phyloP scores from a whole-genome alignment of 768 basidiomycete genomes.

The Pholiota microspora region DNA sequence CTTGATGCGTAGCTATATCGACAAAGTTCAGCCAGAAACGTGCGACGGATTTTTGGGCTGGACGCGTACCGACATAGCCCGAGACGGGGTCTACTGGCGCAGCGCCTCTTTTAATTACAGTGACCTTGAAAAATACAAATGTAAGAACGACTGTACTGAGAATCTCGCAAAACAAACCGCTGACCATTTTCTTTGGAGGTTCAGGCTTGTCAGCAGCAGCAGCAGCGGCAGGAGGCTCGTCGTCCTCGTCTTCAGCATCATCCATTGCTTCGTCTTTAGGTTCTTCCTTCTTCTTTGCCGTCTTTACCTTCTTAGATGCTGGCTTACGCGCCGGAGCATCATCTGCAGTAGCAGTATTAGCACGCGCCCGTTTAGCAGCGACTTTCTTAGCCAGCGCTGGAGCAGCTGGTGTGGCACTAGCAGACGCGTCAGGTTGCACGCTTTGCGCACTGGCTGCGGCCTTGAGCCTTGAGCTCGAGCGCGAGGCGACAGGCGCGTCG shows the following conservation, averaged over 20 bases:
- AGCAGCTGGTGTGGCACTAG: background rate
- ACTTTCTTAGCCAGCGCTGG: background rate
- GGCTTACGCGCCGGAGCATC: conserved; percentile 5
- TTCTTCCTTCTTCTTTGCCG: background rate
- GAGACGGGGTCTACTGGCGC: conserved; percentile 9
- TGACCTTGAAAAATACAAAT: conserved; percentile 1
- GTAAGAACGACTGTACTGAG: too few relatives aligned
- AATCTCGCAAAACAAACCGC: background rate
- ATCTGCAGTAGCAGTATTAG: background rate
- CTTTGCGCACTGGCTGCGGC: conserved; percentile 2
- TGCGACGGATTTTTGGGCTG: too few relatives aligned
- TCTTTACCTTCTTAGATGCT: conserved; percentile 1
- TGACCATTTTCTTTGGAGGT: conserved; percentile 8
- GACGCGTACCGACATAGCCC: background rate
- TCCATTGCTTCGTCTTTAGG: background rate
- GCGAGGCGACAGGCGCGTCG: background rate
- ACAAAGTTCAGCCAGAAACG: too few relatives aligned
- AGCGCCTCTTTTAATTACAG: conserved; percentile 12
- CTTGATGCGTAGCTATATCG: conserved; percentile 10
- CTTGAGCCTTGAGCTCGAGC: conserved; percentile 8
- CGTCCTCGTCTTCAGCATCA: background rate
- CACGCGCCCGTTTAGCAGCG: conserved; percentile 1
- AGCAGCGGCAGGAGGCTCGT: background rate
- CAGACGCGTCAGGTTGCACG: background rate
- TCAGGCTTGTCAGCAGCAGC: background rate